These are phyloP conservation scores for Colletotrichum brevisporum DNA, from an alignment of 2,329 filamentous ascomycete genomes.

Conservation along the genomic window DNA sequence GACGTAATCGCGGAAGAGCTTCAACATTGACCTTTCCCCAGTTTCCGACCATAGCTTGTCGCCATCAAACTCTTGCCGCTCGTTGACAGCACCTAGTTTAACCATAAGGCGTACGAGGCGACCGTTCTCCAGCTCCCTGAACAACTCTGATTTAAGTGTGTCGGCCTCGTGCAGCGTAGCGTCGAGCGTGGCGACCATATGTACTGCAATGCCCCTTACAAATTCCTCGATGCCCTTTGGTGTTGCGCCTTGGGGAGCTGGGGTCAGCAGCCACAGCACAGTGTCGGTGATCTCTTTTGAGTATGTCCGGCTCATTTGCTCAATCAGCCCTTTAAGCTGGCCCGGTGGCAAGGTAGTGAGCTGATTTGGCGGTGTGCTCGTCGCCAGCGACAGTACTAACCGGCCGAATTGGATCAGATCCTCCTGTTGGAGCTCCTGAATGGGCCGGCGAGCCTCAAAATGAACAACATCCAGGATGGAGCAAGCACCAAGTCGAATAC, in stretches of 20 bases:
- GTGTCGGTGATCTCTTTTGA: conserved; percentile 84
- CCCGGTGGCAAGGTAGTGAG: conserved; percentile 72
- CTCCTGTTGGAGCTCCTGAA: conserved; percentile 86
- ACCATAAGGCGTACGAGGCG: conserved; percentile 82
- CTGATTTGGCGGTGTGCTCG: conserved; percentile 70
- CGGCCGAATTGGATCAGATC: conserved; percentile 89
- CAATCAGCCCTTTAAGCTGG: conserved; percentile 79
- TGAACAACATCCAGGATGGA: conserved; percentile 91
- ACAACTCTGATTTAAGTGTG: conserved; percentile 78
- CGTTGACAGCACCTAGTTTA: conserved; percentile 91
- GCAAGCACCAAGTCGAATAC: conserved; percentile 89
- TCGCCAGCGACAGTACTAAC: conserved; percentile 85
- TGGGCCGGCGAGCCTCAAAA: conserved; percentile 77
- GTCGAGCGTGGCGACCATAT: conserved; percentile 83
- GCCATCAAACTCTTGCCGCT: conserved; percentile 87
- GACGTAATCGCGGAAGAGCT: conserved; percentile 96
- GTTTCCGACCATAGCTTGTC: conserved; percentile 90
- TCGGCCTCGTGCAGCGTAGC: conserved; percentile 85
- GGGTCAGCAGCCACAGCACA: conserved; percentile 84
- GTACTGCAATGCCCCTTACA: conserved; percentile 81
- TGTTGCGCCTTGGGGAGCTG: conserved; percentile 65
- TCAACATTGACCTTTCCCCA: conserved; percentile 91
- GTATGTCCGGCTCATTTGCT: conserved; percentile 83
- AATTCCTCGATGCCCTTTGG: conserved; percentile 85
- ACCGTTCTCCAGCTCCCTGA: conserved; percentile 89